Conservation (phyloP, 2,329 filamentous ascomycete species). For the Stromatinia cepivora region DNA sequence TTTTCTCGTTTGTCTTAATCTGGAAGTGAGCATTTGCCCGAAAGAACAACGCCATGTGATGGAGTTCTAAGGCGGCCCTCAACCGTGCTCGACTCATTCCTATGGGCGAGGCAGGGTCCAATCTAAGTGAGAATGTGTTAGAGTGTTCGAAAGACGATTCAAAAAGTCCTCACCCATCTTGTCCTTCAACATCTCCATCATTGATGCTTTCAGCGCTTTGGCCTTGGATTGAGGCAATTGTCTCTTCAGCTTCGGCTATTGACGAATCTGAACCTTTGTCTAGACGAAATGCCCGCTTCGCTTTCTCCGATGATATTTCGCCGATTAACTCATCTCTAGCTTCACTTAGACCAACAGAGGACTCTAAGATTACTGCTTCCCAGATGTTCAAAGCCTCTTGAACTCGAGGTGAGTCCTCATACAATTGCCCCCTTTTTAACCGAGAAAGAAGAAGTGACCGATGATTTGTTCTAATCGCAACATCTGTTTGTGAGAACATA, state of each 20-base stretch:
- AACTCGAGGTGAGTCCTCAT: constrained; percentile 71
- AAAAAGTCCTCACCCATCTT: constrained; percentile 38
- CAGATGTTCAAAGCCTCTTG: constrained; percentile 71
- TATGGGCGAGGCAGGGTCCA: constrained; percentile 45
- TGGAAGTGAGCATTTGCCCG: constrained; percentile 81
- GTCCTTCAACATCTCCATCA: constrained; percentile 20
- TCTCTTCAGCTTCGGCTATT: not conserved
- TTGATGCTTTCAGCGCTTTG: not conserved
- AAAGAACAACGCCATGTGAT: constrained; percentile 83
- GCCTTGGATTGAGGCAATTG: too few species aligned
- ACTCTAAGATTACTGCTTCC: constrained; percentile 55
- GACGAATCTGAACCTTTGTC: not conserved
- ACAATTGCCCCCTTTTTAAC: constrained; percentile 72
- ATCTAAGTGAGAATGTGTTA: not conserved
- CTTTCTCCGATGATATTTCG: constrained; percentile 43
- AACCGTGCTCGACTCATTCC: constrained; percentile 64
- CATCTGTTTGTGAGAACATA: constrained; percentile 87
- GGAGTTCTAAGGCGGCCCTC: constrained; percentile 71
- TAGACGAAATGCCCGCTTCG: not conserved
- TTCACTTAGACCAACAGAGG: constrained; percentile 56
- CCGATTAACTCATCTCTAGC: constrained; percentile 61
- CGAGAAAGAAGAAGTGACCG: constrained; percentile 63
- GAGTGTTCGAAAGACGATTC: not conserved
- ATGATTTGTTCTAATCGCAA: constrained; percentile 65
- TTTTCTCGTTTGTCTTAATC: constrained; percentile 68